These are phyloP conservation scores for Pseudocercospora eumusae DNA, from an alignment of 2,329 filamentous ascomycete species.

Conservation along the genomic window DNA sequence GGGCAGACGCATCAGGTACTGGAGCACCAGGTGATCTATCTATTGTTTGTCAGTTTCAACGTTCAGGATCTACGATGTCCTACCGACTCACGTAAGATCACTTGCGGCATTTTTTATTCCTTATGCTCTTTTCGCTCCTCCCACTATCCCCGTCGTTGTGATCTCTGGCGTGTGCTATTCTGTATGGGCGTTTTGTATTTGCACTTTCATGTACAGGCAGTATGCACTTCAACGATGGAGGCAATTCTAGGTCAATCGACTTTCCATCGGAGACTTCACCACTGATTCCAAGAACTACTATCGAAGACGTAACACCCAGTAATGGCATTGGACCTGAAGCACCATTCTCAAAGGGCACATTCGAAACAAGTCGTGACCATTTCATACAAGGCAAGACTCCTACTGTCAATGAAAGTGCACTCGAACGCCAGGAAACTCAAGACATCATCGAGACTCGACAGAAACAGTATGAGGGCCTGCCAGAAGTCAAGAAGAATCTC, in stretches of 20 bases:
- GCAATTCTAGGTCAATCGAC: conserved; percentile 8
- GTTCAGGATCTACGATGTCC: neutral
- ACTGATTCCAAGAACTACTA: conserved; percentile 24
- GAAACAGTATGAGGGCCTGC: conserved; percentile 48
- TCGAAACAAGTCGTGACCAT: conserved; percentile 18
- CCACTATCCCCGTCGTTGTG: neutral
- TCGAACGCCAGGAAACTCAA: conserved; percentile 39
- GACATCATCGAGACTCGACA: conserved; percentile 36
- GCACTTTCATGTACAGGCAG: neutral
- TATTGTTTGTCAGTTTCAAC: neutral
- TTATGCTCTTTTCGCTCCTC: neutral
- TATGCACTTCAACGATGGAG: conserved; percentile 8
- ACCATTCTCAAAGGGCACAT: conserved; percentile 13
- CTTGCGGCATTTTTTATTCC: neutral
- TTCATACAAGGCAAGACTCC: neutral
- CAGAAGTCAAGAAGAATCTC: conserved; percentile 54
- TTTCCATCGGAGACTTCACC: conserved; percentile 33
- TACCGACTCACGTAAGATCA: neutral
- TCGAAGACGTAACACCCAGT: conserved; percentile 32
- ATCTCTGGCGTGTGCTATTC: neutral
- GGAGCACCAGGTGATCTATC: neutral
- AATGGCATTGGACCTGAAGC: conserved; percentile 35
- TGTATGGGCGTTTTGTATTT: neutral
- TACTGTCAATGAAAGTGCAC: conserved; percentile 34
- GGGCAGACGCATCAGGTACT: neutral